These are phyloP conservation scores for Apostasia ramifera DNA, from an alignment of 106 monocot species.

Conservation along the genomic window DNA sequence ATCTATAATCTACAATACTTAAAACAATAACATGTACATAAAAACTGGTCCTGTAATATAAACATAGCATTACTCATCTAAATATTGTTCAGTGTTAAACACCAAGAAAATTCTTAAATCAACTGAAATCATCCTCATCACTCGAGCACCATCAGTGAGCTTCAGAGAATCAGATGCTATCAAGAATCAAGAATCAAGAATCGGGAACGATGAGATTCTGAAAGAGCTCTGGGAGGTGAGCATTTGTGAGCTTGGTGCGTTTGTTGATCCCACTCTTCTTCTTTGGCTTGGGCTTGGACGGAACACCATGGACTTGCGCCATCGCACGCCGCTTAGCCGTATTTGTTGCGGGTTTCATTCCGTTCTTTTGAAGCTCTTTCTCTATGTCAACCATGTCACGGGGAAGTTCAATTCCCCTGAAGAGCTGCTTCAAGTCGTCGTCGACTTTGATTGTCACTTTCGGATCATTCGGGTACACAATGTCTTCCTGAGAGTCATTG, in stretches of 20 bases:
- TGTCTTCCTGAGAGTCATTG: conserved; percentile 97
- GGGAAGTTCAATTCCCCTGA: conserved; percentile 66
- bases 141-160: too few relatives aligned
- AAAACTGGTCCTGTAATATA: too few relatives aligned
- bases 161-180: too few relatives aligned
- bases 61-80: too few relatives aligned
- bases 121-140: too few relatives aligned
- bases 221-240: conserved; percentile 91
- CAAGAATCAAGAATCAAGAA: neutral
- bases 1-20: too few relatives aligned
- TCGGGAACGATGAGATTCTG: conserved; percentile 13
- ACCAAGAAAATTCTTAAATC: too few relatives aligned
- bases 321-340: conserved; percentile 75
- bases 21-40: too few relatives aligned
- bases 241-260: conserved; percentile 91
- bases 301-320: conserved; percentile 64
- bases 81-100: too few relatives aligned
- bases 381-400: conserved; percentile 93
- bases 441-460: conserved; percentile 69
- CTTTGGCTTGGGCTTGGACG: conserved; percentile 66
- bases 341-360: conserved; percentile 90
- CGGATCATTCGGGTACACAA: conserved; percentile 88
- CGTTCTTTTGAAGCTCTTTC: conserved; percentile 81
- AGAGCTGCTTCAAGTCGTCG: conserved; percentile 89
- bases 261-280: conserved; percentile 65